Evolutionary conservation across 495 filamentous ascomycete genomes (phyloP), one percentile per base, ranked within the genome.

Genomic region (Aspergillus sclerotiicarbonarius): DNA sequence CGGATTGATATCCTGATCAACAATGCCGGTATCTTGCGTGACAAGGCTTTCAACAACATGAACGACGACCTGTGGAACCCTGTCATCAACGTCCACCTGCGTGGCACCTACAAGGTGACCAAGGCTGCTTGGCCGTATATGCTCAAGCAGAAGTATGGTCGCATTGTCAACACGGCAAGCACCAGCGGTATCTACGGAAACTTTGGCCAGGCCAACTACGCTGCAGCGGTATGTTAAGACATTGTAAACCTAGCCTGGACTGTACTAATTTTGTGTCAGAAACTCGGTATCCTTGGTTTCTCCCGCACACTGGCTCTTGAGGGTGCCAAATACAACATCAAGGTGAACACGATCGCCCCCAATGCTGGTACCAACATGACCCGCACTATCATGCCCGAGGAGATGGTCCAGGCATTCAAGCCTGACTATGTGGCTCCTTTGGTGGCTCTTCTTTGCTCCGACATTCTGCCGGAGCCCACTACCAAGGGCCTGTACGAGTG

Each of bases 371-470:
- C 94, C 37, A 87, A 89, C 67, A 96, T 98, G 90, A 98, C 94
- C 59, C 82, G 87, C 56, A 92, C 90, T 54, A 91, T 98, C 76
- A 87, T 98, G 78, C 95, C 94, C 37, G 91, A 97, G 69, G 94
- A 98, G 76, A 87, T 98, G 80, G 92, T 98, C 44, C 93, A 97
- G 80, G 95, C 94, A 35, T 96, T 98, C 84, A 98, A 98, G 87
- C 94, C 94, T 45, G 94, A 97, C 65, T 97, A 98, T 71, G 92
- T 98, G 73, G 94, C 94, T 45, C 94, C 94, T 47, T 71, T 97
- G 41, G 93, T 98, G 48, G 87, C 89, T 29, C 84, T 91, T 32
- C 87, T 98, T 43, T 88, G 84, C 79, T 94, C 90, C 54, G 94
- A 98, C 75, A 90, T 90, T 68, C 80, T 89, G 20, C 93, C 93